Evolutionary conservation across 495 filamentous ascomycete genomes (phyloP), one percentile per base, ranked within the genome.

Genomic region (Trypethelium eluteriae): DNA sequence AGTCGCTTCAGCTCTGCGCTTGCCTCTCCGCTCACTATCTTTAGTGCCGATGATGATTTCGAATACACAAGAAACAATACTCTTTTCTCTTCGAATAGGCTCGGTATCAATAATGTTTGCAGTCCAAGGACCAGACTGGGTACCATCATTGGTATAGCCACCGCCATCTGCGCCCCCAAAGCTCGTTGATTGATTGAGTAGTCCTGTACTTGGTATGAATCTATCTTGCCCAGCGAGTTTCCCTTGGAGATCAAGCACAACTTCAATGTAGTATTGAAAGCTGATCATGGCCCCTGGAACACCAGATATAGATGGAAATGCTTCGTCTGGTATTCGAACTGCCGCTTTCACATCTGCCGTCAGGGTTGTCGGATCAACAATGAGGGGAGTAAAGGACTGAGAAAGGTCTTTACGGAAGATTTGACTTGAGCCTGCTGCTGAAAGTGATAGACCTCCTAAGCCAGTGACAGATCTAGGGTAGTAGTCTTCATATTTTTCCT

Each of bases 361-460:
- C 66, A 96, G 82, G n/a, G 85, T 90, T 16, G 75, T 78, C 1
- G 91, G 92, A 69, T 98, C 88, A 35, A 98, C 84, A 57, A 95
- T 89, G 38, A 98, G 79, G 3, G 95, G 92, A 6, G 88, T 86
- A 70, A 95, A 89, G 0, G 88, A 88, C 70, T 98, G 94, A 7
- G 88, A 86, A 0, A 98, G 78, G 72, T 98, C 94, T 74, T 98
- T 97, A 56, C 95, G 89, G 72, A 96, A 98, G 34, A 92, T 82
- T 72, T 93, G 92, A 73, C 84, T 92, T 10, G 89, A 89, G 14
- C 89, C 89, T 38, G 87, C 86, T 3, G 90, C 90, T 2, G 89
- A 88, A 39, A 96, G 79, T 1, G 92, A 94, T 32, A 96, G 81
- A 9, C 89, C 92, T 5, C 88, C 89, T 32, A 94, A 85, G 1